Percentiles rank a stretch among this genome's conserved stretches.
These are phyloP conservation scores for Pyrenochaeta sp. DNA, from an alignment of 2,329 filamentous ascomycete genomes.

Conservation along the genomic window DNA sequence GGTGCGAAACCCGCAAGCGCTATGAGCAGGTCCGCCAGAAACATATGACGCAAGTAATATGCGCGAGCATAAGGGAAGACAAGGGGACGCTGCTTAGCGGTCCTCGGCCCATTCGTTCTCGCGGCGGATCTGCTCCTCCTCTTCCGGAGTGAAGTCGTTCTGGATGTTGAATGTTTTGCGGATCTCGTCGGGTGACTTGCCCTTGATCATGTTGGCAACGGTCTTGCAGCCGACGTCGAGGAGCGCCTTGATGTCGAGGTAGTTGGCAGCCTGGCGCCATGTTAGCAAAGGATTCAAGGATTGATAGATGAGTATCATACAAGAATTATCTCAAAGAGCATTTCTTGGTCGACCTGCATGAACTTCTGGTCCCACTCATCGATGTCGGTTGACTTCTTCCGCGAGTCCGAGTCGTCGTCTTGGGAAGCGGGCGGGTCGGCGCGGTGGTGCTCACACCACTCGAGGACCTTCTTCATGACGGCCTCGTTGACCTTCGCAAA, in stretches of 20 bases:
- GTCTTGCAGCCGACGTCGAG: constrained; percentile 99
- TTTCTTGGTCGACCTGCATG: constrained; percentile 99
- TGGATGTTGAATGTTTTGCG: constrained; percentile 99
- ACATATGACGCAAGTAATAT: constrained; percentile 6
- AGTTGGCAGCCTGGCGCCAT: constrained; percentile 81
- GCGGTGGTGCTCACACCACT: constrained; percentile 97
- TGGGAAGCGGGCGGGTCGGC: constrained; percentile 80
- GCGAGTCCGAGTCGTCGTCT: constrained; percentile 90
- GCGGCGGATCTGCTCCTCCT: constrained; percentile 87
- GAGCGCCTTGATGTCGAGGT: constrained; percentile 97
- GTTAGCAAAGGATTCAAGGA: constrained; percentile 18
- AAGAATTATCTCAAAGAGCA: constrained; percentile 99
- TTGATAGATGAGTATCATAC: constrained; percentile 59
- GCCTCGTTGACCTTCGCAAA: constrained; percentile 77
- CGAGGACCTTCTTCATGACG: constrained; percentile 93
- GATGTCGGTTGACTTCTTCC: constrained; percentile 98
- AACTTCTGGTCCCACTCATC: constrained; percentile 99
- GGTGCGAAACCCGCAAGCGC: constrained; percentile 8
- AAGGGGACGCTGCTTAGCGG: constrained; percentile 31
- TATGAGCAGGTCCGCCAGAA: constrained; percentile 4
- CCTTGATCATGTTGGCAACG: constrained; percentile 99
- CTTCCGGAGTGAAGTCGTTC: constrained; percentile 98
- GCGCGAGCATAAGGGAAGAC: constrained; percentile 3
- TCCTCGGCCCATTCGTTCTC: constrained; percentile 62
- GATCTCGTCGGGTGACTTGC: constrained; percentile 98